Base-by-base conservation (phyloP, 306 rosid genomes). In the Carpinus viminea region DNA sequence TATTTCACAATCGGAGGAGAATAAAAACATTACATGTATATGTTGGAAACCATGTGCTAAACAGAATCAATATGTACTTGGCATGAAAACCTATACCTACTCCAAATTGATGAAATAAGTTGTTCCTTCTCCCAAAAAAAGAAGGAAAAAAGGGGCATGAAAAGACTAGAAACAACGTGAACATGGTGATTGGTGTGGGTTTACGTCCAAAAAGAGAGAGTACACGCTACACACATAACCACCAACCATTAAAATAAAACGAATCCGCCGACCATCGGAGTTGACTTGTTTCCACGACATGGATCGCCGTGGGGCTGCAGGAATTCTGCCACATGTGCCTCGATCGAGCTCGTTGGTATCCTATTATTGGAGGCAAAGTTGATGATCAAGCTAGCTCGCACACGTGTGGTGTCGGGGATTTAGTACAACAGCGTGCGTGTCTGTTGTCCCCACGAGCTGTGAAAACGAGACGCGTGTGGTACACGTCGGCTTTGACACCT, bases 361-460 rank as follows among this genome's bases (percentile, higher is more conserved):
- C 13, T 26, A 4, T 48, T 48, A 4, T 9, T 2, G 17, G 12
- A 2, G 62, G 36, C 26, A 69, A 77, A 79, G 70, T 71, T 12
- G 56, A 75, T 76, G 75, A 76, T 9, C 43, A 24, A 24, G 26
- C 26, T 24, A 34, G 17, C n/a, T n/a, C n/a, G n/a, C 82, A 75
- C 91, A 87, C 85, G 84, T 79, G 84, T 64, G 78, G 76, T 88
- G 92, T 81, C 85, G 68, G 80, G 73, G 83, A 43, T 31, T 54
- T 59, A 74, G 78, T 52, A 74, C 78, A 57, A 48, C 81, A 78
- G 69, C 57, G 82, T 71, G 85, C 78, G 69, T 60, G 84, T 79
- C 78, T 76, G 26, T 47, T 81, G 84, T 77, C 89, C 73, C 50
- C 36, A 70, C 47, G 62, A 47, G 2, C 52, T 75, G 47, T 38